Evolutionary conservation across 1,284 basidiomycete species (phyloP).

Genomic region (Malassezia slooffiae): DNA sequence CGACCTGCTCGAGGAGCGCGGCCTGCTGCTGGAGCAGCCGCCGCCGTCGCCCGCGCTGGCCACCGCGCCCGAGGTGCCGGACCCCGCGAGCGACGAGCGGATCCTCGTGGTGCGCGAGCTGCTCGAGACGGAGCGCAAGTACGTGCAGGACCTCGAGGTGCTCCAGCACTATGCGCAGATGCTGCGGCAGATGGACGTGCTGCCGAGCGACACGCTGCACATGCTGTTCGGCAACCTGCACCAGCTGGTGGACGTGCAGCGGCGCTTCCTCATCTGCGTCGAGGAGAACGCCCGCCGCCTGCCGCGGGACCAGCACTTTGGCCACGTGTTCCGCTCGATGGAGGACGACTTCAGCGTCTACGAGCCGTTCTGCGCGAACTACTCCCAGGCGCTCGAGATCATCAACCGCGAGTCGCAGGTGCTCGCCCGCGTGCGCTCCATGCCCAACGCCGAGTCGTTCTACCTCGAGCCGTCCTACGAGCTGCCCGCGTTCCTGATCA

Average conservation of each 20-base stretch:
- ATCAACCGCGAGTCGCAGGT: constrained; percentile 51
- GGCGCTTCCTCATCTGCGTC: constrained; percentile 86
- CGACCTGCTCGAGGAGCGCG: constrained; percentile 63
- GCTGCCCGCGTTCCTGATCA: constrained; percentile 71
- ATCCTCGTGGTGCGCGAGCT: constrained; percentile 74
- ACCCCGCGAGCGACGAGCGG: constrained; percentile 52
- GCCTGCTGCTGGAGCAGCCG: constrained; percentile 54
- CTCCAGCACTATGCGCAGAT: constrained; percentile 53
- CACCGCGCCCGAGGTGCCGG: constrained; percentile 39
- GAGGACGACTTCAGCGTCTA: constrained; percentile 60
- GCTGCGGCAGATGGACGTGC: constrained; percentile 66
- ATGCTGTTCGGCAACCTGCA: constrained; percentile 89
- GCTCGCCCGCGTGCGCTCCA: constrained; percentile 23
- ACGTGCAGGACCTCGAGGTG: constrained; percentile 92
- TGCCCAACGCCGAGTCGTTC: constrained; percentile 34
- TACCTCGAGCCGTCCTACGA: constrained; percentile 54
- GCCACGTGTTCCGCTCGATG: constrained; percentile 56
- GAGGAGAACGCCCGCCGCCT: constrained; percentile 52
- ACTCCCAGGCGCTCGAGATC: constrained; percentile 62
- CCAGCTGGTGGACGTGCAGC: constrained; percentile 89
- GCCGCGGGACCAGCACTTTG: constrained; percentile 56
- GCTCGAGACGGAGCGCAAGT: constrained; percentile 89
- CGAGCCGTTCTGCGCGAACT: constrained; percentile 92
- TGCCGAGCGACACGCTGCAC: constrained; percentile 89
- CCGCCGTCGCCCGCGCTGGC: not conserved